Conservation (phyloP, 83 land plant genomes). For the Picea engelmannii region DNA sequence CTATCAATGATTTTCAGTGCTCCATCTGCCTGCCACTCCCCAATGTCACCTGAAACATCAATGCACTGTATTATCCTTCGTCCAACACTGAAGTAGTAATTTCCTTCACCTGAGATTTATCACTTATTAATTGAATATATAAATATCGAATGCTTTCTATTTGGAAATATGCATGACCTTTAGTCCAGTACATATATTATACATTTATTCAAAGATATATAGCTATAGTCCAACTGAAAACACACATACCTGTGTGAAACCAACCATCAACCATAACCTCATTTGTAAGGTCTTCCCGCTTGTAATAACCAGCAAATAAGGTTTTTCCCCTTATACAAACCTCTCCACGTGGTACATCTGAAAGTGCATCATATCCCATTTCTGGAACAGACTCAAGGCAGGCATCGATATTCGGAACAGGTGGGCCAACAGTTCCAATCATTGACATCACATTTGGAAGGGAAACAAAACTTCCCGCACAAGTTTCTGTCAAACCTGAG, state of each 20-base stretch:
- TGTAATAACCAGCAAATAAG: conserved; percentile 93
- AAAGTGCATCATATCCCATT: conserved; percentile 89
- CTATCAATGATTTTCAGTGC: conserved; percentile 93
- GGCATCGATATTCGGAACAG: conserved; percentile 88
- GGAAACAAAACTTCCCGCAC: conserved; percentile 96
- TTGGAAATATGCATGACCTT: neutral
- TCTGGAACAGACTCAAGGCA: conserved; percentile 98
- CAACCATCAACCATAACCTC: conserved; percentile 93
- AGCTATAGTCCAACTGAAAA: neutral
- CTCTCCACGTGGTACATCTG: conserved; percentile 82
- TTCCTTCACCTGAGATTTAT: no score
- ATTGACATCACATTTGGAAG: conserved; percentile 74
- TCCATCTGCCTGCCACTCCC: conserved; percentile 98
- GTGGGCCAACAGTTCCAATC: conserved; percentile 99
- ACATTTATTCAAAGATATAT: neutral
- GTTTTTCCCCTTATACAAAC: conserved; percentile 87
- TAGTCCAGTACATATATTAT: neutral
- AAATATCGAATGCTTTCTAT: neutral
- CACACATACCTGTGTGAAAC: conserved; percentile 88
- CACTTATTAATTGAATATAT: neutral
- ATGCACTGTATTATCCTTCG: neutral
- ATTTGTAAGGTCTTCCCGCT: conserved; percentile 90
- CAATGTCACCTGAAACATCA: conserved; percentile 84
- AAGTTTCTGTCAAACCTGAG: conserved; percentile 95
- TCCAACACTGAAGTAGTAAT: neutral